A percentile compares a stretch with the other conserved stretches of the same genome.
phyloP scores from a whole-genome alignment of 2,329 filamentous ascomycete genomes.

The Podosphaera fusca region DNA sequence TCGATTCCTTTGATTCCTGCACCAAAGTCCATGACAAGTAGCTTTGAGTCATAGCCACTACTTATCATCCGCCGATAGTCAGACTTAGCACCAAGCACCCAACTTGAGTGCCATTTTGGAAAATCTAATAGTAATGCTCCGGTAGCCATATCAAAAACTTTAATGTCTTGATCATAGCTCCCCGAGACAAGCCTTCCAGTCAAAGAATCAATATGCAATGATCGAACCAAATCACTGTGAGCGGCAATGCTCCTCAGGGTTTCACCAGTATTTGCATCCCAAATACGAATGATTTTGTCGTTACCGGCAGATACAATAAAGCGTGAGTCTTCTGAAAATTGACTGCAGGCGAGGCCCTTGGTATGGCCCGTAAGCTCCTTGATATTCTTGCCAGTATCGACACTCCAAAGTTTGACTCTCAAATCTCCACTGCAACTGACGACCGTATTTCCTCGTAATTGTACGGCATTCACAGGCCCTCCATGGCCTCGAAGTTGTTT shows the following conservation, averaged over 20 bases:
- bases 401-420: slow-evolving; percentile 84
- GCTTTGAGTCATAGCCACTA: slow-evolving; percentile 81
- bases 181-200: slow-evolving; percentile 75
- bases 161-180: slow-evolving; percentile 87
- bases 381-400: slow-evolving; percentile 67
- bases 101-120: slow-evolving; percentile 86
- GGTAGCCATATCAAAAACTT: slow-evolving; percentile 72
- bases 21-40: slow-evolving; percentile 84
- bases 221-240: slow-evolving; percentile 69
- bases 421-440: slow-evolving; percentile 90
- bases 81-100: slow-evolving; percentile 89
- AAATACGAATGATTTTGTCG: slow-evolving; percentile 86
- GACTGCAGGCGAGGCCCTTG: slow-evolving; percentile 82
- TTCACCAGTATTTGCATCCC: slow-evolving; percentile 76
- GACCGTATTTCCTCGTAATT: slow-evolving; percentile 77
- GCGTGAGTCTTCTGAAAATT: slow-evolving; percentile 87
- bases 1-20: slow-evolving; percentile 33
- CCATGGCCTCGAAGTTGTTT: slow-evolving; percentile 66
- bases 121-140: slow-evolving; percentile 63
- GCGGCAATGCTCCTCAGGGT: slow-evolving; percentile 61
- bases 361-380: slow-evolving; percentile 80
- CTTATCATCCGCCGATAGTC: slow-evolving; percentile 89
- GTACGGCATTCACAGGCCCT: slow-evolving; percentile 88
- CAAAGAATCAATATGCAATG: slow-evolving; percentile 69
- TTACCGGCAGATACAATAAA: slow-evolving; percentile 88